These are phyloP conservation scores for Barbarea vulgaris DNA, from an alignment of 345 rosid genomes.

Conservation along the genomic window DNA sequence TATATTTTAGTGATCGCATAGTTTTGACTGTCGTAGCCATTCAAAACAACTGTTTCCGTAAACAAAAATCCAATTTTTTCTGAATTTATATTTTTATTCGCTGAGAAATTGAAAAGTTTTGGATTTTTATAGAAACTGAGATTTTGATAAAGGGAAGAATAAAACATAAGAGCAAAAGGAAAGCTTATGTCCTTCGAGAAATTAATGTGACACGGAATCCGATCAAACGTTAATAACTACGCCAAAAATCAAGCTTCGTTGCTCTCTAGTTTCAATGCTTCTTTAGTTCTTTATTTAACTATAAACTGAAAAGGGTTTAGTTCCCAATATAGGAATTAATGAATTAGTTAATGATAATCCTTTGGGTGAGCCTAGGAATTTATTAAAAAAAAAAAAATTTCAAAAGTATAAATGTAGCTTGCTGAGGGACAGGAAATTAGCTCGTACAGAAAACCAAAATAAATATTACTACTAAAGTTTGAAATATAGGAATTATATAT, in stretches of 20 bases:
- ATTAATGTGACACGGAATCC: constrained; percentile 36
- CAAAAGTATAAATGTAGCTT: constrained; percentile 14
- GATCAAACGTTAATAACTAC: constrained; percentile 30
- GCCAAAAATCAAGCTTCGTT: constrained; percentile 43
- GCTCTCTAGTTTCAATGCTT: constrained; percentile 42
- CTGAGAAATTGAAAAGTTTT: constrained; percentile 9
- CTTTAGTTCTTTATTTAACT: constrained; percentile 28
- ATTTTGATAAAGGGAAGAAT: constrained; percentile 24
- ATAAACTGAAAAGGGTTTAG: constrained; percentile 12
- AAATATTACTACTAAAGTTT: neutral
- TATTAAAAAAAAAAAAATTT: constrained; percentile 20
- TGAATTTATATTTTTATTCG: constrained; percentile 1
- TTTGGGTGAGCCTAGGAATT: constrained; percentile 51
- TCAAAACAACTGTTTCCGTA: neutral
- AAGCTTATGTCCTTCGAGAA: constrained; percentile 34
- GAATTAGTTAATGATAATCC: constrained; percentile 26
- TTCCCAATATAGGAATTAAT: constrained; percentile 34
- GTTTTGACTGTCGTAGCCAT: constrained; percentile 17
- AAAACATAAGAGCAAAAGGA: constrained; percentile 36
- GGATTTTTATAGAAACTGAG: constrained; percentile 20
- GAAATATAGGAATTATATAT: neutral
- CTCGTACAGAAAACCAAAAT: neutral
- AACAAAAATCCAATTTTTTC: neutral
- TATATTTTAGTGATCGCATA: neutral
- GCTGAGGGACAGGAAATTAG: neutral